Evolutionary conservation across 306 rosid genomes (phyloP).

Genomic region (Ammopiptanthus mongolicus): DNA sequence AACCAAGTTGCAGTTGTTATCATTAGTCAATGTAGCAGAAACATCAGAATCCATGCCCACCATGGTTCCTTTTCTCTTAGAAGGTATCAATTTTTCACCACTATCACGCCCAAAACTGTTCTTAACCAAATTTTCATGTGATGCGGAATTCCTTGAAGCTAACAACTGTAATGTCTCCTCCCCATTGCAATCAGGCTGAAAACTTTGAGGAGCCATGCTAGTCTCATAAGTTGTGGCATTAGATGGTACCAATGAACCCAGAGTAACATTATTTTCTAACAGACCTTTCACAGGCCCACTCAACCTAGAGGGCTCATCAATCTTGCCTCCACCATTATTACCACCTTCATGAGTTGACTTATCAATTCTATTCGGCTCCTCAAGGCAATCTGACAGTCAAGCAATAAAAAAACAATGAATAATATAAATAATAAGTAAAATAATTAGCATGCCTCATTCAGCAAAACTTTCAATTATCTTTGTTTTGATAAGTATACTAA

Average conservation of each 20-base stretch:
- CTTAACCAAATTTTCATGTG: slow-evolving; percentile 11
- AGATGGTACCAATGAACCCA: not conserved
- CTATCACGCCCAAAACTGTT: slow-evolving; percentile 22
- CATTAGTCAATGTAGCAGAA: slow-evolving; percentile 30
- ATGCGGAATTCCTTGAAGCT: slow-evolving; percentile 18
- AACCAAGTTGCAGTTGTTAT: slow-evolving; percentile 27
- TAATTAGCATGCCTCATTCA: not conserved
- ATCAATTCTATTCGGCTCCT: slow-evolving; percentile 22
- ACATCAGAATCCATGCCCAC: slow-evolving; percentile 38
- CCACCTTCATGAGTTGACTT: slow-evolving; percentile 25
- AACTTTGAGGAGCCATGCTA: slow-evolving; percentile 22
- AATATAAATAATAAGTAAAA: not conserved
- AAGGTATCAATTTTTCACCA: slow-evolving; percentile 29
- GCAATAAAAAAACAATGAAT: slow-evolving; percentile 7
- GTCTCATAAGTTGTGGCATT: slow-evolving; percentile 13
- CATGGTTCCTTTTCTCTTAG: slow-evolving; percentile 44
- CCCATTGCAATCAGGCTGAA: slow-evolving; percentile 18
- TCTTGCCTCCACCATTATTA: slow-evolving; percentile 19
- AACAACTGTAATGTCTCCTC: slow-evolving; percentile 21
- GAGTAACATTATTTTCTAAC: not conserved
- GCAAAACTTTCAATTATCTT: slow-evolving; percentile 7
- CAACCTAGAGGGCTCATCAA: slow-evolving; percentile 23
- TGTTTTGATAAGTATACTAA: not conserved
- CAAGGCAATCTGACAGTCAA: slow-evolving; percentile 31
- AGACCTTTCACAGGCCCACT: slow-evolving; percentile 17